Conservation (phyloP, 129 eudicot genomes). For the carrot (Daucus carota) region DH1_v3.0 NC_030381.2:25308501-25309000, state of each 20-base stretch:
- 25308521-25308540: conserved; percentile 59
- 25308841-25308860: conserved; percentile 70
- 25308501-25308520: conserved; percentile 39
- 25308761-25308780: conserved; percentile 74
- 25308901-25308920: conserved; percentile 57
- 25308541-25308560: conserved; percentile 70
- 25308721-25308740: conserved; percentile 50
- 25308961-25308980: conserved; percentile 41
- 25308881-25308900: conserved; percentile 77
- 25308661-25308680: conserved; percentile 26
- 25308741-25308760: conserved; percentile 51
- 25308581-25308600: conserved; percentile 34
- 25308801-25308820: conserved; percentile 89
- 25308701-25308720: conserved; percentile 49
- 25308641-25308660: conserved; percentile 22
- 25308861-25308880: conserved; percentile 40
- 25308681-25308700: conserved; percentile 78
- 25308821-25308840: conserved; percentile 83
- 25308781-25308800: conserved; percentile 88
- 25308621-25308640: conserved; percentile 60
- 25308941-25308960: conserved; percentile 36
- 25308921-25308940: conserved; percentile 37
- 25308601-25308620: conserved; percentile 61
- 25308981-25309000: conserved; percentile 49
- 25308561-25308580: conserved; percentile 64